phyloP scores from a whole-genome alignment of 345 rosid genomes.

The Eucalyptus paniculata region DNA sequence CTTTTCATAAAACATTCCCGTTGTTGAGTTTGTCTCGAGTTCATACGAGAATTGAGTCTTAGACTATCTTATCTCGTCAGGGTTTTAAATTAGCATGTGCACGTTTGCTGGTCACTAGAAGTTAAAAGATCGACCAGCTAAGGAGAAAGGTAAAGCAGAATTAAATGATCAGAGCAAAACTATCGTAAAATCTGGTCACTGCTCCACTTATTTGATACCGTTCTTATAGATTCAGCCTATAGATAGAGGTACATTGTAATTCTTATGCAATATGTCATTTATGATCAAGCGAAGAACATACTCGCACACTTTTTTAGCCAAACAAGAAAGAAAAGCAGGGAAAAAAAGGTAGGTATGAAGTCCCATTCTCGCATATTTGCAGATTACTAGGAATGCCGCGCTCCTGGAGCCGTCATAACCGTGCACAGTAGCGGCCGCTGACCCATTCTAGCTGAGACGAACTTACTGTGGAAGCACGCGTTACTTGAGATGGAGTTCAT shows the following conservation, averaged over 20 bases:
- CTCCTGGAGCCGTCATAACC: neutral
- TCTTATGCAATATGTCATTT: neutral
- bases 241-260: neutral
- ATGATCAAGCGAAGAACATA: no score
- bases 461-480: slow-evolving; percentile 51
- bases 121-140: neutral
- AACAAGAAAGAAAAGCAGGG: neutral
- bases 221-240: neutral
- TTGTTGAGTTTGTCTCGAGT: neutral
- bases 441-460: neutral
- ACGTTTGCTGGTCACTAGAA: neutral
- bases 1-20: neutral
- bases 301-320: neutral
- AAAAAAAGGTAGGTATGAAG: neutral
- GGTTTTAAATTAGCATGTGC: neutral
- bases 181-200: neutral
- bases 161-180: neutral
- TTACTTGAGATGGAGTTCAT: slow-evolving; percentile 33
- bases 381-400: no score
- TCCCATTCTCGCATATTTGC: neutral
- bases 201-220: neutral
- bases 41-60: neutral
- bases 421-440: accelerated
- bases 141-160: no score
- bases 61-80: neutral